Evolutionary conservation across 2,329 filamentous ascomycete genomes (phyloP).

Genomic region (Lachnellula occidentalis): DNA sequence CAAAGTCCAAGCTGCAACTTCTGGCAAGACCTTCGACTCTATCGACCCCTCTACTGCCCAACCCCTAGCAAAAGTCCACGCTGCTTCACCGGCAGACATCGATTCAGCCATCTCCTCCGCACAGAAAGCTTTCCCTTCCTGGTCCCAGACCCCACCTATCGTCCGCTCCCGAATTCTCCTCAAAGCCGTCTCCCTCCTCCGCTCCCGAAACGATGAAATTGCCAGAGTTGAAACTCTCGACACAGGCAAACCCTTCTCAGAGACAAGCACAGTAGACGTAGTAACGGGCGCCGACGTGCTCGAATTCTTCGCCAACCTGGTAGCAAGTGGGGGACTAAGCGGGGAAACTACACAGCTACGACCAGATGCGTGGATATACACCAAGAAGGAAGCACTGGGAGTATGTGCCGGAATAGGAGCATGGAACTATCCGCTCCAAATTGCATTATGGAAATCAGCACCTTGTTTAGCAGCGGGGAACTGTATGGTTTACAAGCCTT

Average conservation of each 20-base stretch:
- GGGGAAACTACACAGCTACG: conserved; percentile 73
- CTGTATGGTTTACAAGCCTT: conserved; percentile 87
- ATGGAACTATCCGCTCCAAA: conserved; percentile 91
- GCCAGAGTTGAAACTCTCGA: conserved; percentile 76
- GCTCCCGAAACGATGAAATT: conserved; percentile 72
- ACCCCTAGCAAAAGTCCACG: conserved; percentile 65
- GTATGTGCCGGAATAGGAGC: conserved; percentile 84
- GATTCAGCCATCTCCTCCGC: conserved; percentile 69
- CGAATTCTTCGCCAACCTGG: conserved; percentile 78
- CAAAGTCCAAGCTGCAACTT: conserved; percentile 54
- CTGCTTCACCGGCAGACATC: conserved; percentile 61
- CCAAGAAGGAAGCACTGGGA: conserved; percentile 73
- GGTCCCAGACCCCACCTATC: conserved; percentile 71
- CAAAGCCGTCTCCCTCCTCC: conserved; percentile 67
- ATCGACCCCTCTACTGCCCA: conserved; percentile 68
- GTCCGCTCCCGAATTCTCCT: conserved; percentile 74
- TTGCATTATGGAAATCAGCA: conserved; percentile 84
- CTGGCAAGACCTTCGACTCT: conserved; percentile 60
- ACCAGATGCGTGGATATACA: conserved; percentile 75
- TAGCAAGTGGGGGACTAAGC: conserved; percentile 72
- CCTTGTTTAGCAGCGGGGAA: conserved; percentile 82
- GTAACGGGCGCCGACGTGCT: conserved; percentile 79
- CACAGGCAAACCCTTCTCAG: conserved; percentile 79
- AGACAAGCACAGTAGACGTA: conserved; percentile 80
- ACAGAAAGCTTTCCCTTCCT: conserved; percentile 63